Base-by-base conservation (phyloP, 2,329 filamentous ascomycete genomes). In the Coniosporium tulheliwenetii region DNA sequence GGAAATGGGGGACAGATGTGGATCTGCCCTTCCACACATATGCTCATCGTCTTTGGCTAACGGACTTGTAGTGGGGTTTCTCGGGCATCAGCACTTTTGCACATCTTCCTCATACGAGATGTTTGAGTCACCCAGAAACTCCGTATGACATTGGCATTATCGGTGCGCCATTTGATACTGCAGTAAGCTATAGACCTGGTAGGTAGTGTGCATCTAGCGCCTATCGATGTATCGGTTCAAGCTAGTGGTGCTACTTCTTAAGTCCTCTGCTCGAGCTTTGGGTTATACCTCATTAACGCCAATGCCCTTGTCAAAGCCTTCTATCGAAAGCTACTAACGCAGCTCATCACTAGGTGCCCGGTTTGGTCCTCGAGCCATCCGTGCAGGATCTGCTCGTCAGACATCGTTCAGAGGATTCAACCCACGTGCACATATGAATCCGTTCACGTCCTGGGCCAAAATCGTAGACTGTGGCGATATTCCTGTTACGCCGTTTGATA, bases 401-500 rank as follows among this genome's bases (percentile, higher is more conserved):
- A 85, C 81, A 10, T 72, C 77, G 2, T 84, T 81, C 58, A 75
- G 85, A 35, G 81, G 81, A 54, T 86, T 82, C 71, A 94, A 94
- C 61, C 75, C 81, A 2, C 77, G 85, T 15, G 85, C 85, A 1
- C 72, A 71, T 33, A 71, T 94, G 48, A 95, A 94, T 59, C 85
- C 87, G 0, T 94, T 91, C 63, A 66, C 67, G 34, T 80, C 73
- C 41, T 89, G 82, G 81, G 81, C 83, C 1, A 76, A 66, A 33
- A 75, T 94, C 44, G 67, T 89, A 39, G 87, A 95, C 65, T 95
- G 87, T 58, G 87, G 87, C 37, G 87, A 94, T 56, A 85, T 94
- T 42, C 85, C 87, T 26, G 70, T 93, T 48, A 84, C 81, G 0
- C 86, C 86, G 0, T 80, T 93, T 50, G 85, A 94, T 64, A 94